These are phyloP conservation scores for Diaporthe sp. DNA, from an alignment of 2,329 filamentous ascomycete genomes.

Conservation along the genomic window DNA sequence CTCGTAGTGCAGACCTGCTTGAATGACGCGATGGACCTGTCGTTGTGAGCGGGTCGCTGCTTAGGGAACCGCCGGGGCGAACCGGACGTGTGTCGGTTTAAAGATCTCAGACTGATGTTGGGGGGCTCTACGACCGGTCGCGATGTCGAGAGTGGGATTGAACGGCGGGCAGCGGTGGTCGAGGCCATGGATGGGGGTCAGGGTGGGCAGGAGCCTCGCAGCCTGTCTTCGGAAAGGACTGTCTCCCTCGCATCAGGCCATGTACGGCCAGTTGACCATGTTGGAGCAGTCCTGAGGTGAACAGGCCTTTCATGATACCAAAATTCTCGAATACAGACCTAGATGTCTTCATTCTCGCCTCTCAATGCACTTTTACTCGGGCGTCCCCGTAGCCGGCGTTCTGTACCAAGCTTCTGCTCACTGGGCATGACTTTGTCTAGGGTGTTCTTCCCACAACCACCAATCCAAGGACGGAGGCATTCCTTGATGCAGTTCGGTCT, in stretches of 20 bases:
- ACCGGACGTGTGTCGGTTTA: too few relatives aligned
- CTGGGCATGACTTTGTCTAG: neutral
- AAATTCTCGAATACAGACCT: neutral
- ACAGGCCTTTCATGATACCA: neutral
- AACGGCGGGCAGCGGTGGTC: neutral
- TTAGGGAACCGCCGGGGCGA: neutral
- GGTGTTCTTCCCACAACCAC: neutral
- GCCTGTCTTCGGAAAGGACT: neutral
- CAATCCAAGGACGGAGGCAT: too few relatives aligned
- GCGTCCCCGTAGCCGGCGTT: neutral
- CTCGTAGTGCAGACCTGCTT: slow-evolving; percentile 44
- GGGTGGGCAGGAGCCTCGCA: neutral
- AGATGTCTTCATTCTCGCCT: neutral
- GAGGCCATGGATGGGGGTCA: too few relatives aligned
- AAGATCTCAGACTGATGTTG: neutral
- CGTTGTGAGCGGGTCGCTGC: neutral
- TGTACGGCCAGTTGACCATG: neutral
- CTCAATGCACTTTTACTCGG: neutral
- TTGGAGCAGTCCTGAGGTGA: neutral
- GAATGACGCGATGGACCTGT: neutral
- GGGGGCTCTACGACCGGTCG: neutral
- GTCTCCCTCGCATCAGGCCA: too few relatives aligned
- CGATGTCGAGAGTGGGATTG: neutral
- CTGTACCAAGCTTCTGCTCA: neutral
- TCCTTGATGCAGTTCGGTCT: too few relatives aligned